phyloP scores from a whole-genome alignment of 139 green algal species.

The Closterium sp. region DNA sequence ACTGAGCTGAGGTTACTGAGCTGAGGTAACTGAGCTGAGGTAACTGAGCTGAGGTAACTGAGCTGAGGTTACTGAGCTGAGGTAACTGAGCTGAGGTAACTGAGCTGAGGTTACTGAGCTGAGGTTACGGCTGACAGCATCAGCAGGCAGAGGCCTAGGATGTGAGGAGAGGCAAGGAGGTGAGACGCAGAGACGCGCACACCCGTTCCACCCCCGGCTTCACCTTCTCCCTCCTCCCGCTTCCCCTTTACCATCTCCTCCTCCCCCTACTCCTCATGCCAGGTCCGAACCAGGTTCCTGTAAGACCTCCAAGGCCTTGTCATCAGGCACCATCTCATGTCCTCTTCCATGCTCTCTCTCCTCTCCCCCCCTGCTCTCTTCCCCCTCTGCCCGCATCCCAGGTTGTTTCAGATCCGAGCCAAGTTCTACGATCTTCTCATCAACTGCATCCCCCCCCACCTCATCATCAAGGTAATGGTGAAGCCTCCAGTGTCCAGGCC shows the following conservation, averaged over 20 bases:
- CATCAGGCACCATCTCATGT: no score
- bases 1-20: no score
- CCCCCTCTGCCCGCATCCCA: not conserved
- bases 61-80: no score
- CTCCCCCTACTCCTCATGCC: not conserved
- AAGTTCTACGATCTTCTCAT: slow-evolving; percentile 96
- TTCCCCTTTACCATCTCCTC: not conserved
- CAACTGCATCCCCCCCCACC: slow-evolving; percentile 91
- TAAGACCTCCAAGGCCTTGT: no score
- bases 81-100: no score
- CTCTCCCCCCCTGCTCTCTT: not conserved
- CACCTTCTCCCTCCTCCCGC: not conserved
- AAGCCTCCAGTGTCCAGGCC: not conserved
- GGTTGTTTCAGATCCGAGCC: slow-evolving; percentile 63
- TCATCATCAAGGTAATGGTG: slow-evolving; percentile 67
- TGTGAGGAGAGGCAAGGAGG: no score
- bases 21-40: no score
- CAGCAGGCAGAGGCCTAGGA: no score
- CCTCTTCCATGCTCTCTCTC: not conserved
- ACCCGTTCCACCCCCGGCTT: not conserved
- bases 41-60: no score
- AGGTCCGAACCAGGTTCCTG: not conserved
- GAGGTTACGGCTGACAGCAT: no score
- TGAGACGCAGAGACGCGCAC: not conserved
- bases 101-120: no score